phyloP scores from a whole-genome alignment of 2,329 filamentous ascomycete species.

The Paraconiothyrium brasiliense region DNA sequence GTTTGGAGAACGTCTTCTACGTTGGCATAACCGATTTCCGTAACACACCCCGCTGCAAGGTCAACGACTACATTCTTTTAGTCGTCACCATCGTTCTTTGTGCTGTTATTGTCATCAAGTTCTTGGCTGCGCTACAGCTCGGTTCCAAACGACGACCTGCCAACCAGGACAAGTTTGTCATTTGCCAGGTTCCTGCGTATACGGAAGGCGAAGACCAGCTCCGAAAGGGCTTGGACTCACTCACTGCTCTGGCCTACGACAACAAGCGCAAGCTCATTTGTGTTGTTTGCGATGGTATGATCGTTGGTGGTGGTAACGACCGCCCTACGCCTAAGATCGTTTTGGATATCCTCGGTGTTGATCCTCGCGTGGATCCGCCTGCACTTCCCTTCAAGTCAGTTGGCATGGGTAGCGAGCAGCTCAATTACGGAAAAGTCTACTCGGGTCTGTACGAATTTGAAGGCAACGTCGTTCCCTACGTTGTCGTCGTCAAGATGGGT shows the following conservation, averaged over 20 bases:
- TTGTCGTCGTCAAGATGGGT: slow-evolving; percentile 96
- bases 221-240: slow-evolving; percentile 89
- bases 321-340: slow-evolving; percentile 97
- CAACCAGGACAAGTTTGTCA: slow-evolving; percentile 97
- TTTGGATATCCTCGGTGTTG: slow-evolving; percentile 94
- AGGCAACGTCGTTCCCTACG: slow-evolving; percentile 95
- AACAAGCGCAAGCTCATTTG: slow-evolving; percentile 98
- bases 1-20: slow-evolving; percentile 85
- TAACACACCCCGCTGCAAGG: slow-evolving; percentile 75
- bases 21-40: slow-evolving; percentile 88
- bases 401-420: slow-evolving; percentile 85
- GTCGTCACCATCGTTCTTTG: slow-evolving; percentile 87
- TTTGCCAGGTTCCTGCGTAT: slow-evolving; percentile 97
- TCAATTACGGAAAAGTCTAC: slow-evolving; percentile 99
- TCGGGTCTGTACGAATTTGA: slow-evolving; percentile 97
- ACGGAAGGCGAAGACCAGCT: slow-evolving; percentile 97
- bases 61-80: slow-evolving; percentile 91
- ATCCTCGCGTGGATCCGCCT: slow-evolving; percentile 94
- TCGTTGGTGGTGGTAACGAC: slow-evolving; percentile 95
- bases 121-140: slow-evolving; percentile 90
- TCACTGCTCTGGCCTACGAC: slow-evolving; percentile 94
- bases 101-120: slow-evolving; percentile 83
- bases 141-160: slow-evolving; percentile 89
- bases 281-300: slow-evolving; percentile 96
- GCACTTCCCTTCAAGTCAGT: slow-evolving; percentile 94